phyloP scores from a whole-genome alignment of 305 asterid genomes.

The Vinca major region DNA sequence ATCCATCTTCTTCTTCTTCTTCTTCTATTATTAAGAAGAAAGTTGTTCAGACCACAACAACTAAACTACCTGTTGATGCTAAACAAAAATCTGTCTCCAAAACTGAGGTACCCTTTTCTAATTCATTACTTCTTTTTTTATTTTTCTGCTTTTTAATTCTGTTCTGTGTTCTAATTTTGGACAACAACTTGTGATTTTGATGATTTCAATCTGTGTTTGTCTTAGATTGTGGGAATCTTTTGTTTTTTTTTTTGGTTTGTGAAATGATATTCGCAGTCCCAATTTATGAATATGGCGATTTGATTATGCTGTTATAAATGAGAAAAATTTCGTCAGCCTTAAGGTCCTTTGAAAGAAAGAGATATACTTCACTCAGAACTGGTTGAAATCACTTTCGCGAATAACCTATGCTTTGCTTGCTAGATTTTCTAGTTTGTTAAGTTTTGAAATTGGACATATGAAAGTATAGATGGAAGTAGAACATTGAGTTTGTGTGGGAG shows the following conservation, averaged over 20 bases:
- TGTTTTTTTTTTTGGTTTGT: not conserved
- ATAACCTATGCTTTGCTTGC: not conserved
- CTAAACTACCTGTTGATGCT: slow-evolving; percentile 34
- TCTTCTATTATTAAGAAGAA: slow-evolving; percentile 32
- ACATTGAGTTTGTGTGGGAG: too few relatives aligned
- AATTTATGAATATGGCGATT: not conserved
- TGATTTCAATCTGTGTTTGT: slow-evolving; percentile 1
- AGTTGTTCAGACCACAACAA: slow-evolving; percentile 31
- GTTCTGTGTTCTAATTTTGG: not conserved
- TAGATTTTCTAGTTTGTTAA: not conserved
- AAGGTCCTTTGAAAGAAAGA: not conserved
- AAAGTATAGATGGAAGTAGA: too few relatives aligned
- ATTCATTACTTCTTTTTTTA: slow-evolving; percentile 4
- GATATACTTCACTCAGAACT: not conserved
- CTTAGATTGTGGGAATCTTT: not conserved
- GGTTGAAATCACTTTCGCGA: not conserved
- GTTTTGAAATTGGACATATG: too few relatives aligned
- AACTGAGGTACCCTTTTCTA: slow-evolving; percentile 28
- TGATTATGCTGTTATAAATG: not conserved
- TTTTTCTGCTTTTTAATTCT: slow-evolving; percentile 8
- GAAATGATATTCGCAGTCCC: too few relatives aligned
- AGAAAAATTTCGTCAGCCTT: not conserved
- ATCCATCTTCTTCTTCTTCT: slow-evolving; percentile 36
- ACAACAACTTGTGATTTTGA: slow-evolving; percentile 1
- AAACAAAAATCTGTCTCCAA: slow-evolving; percentile 35